Evolutionary conservation across 139 green algal species (phyloP).

Genomic region (Picochlorum sp.): DNA sequence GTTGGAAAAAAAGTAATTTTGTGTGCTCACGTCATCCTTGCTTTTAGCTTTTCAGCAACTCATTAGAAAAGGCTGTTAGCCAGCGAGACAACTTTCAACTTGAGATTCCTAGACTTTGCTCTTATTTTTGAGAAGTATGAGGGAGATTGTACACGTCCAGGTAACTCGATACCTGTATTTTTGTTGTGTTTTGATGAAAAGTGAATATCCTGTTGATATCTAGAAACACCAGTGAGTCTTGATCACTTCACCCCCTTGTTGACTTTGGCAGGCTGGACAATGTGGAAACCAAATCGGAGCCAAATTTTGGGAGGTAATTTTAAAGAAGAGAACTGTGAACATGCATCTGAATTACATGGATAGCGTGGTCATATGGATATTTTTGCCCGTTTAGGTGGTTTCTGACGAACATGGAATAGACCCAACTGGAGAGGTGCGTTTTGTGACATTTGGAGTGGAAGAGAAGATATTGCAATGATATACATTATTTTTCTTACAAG

Average conservation of each 20-base stretch:
- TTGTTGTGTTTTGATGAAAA: neutral
- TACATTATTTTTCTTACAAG: no score
- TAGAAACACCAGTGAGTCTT: no score
- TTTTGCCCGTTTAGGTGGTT: conserved; percentile 44
- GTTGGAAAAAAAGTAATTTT: neutral
- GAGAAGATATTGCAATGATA: no score
- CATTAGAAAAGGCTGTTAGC: no score
- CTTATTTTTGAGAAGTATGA: conserved; percentile 29
- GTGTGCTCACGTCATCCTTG: neutral
- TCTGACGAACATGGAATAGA: conserved; percentile 86
- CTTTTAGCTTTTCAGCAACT: neutral
- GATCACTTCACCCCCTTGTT: no score
- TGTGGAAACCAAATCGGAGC: conserved; percentile 97
- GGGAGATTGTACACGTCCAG: conserved; percentile 93
- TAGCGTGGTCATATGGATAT: neutral
- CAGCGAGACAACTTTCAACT: no score
- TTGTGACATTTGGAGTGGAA: neutral
- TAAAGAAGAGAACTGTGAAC: neutral
- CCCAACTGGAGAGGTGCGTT: conserved; percentile 84
- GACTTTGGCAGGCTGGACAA: conserved; percentile 84
- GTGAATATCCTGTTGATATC: no score
- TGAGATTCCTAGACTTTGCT: neutral
- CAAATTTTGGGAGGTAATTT: conserved; percentile 87
- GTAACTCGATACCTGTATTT: neutral
- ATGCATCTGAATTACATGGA: neutral